Conservation (phyloP, 805 yeast species). For the Nakazawaea wyomingensis region DNA sequence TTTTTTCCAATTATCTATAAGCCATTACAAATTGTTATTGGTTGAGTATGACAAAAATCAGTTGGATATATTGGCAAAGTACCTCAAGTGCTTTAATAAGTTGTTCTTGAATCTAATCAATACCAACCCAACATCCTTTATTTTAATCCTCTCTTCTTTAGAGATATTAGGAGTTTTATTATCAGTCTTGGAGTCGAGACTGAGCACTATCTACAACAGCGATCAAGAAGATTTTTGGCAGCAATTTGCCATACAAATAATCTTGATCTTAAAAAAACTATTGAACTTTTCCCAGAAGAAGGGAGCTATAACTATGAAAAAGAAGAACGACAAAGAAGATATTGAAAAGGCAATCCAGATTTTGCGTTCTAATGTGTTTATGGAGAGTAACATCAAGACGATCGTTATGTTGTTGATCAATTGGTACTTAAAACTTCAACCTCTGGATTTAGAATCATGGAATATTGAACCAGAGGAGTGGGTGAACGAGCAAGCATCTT, state of each 20-base stretch:
- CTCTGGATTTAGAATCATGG: slow-evolving; percentile 81
- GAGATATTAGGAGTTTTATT: slow-evolving; percentile 59
- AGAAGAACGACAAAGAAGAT: slow-evolving; percentile 61
- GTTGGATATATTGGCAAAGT: slow-evolving; percentile 56
- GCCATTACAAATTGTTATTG: slow-evolving; percentile 56
- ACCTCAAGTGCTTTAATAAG: slow-evolving; percentile 70
- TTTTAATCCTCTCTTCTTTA: slow-evolving; percentile 58
- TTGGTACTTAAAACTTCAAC: slow-evolving; percentile 70
- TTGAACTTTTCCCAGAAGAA: slow-evolving; percentile 57
- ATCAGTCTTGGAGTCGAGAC: slow-evolving; percentile 56
- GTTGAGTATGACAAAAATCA: slow-evolving; percentile 45
- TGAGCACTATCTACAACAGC: slow-evolving; percentile 56
- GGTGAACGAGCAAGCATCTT: slow-evolving; percentile 72
- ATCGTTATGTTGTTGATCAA: slow-evolving; percentile 63
- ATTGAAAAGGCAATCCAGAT: slow-evolving; percentile 50
- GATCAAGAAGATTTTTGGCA: slow-evolving; percentile 68
- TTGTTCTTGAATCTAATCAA: slow-evolving; percentile 56
- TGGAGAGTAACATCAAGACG: slow-evolving; percentile 47
- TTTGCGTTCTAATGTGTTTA: slow-evolving; percentile 51
- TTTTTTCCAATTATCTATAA: slow-evolving; percentile 50
- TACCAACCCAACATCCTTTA: slow-evolving; percentile 63
- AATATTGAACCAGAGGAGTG: slow-evolving; percentile 86
- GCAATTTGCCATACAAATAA: slow-evolving; percentile 58
- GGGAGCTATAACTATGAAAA: slow-evolving; percentile 60
- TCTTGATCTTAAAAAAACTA: slow-evolving; percentile 59